Evolutionary conservation across 2,329 filamentous ascomycete species (phyloP).

Genomic region (Teratosphaeria zuluensis): DNA sequence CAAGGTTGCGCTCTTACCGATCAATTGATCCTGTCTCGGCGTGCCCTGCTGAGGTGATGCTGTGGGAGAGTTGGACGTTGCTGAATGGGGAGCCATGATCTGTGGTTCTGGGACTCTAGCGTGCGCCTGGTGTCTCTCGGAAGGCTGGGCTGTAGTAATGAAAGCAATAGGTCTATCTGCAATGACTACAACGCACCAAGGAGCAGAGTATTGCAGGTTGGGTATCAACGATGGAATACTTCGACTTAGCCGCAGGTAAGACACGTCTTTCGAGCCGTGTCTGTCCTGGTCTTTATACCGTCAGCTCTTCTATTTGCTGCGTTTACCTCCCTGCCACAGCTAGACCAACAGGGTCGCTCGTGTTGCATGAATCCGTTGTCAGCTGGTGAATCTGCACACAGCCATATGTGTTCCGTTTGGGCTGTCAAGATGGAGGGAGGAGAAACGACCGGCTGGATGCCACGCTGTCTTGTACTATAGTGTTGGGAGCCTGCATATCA

Average conservation of each 20-base stretch:
- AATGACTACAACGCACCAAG: slow-evolving; percentile 11
- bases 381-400: neutral
- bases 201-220: slow-evolving; percentile 16
- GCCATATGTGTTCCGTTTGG: slow-evolving; percentile 1
- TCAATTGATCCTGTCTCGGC: slow-evolving; percentile 26
- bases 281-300: slow-evolving; percentile 2
- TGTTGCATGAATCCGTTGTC: slow-evolving; percentile 1
- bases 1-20: slow-evolving; percentile 15
- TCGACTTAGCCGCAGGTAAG: slow-evolving; percentile 21
- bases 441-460: neutral
- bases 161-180: slow-evolving; percentile 12
- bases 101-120: neutral
- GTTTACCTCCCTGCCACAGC: slow-evolving; percentile 1
- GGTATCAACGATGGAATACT: slow-evolving; percentile 17
- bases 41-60: slow-evolving; percentile 3
- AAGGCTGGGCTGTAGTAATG: slow-evolving; percentile 1
- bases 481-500: neutral
- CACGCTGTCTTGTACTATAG: neutral
- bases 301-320: slow-evolving; percentile 4
- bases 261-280: slow-evolving; percentile 4
- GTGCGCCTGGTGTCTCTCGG: neutral
- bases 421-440: neutral
- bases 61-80: slow-evolving; percentile 7
- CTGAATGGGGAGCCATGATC: slow-evolving; percentile 6
- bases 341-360: slow-evolving; percentile 2